Evolutionary conservation across 768 basidiomycete species (phyloP).

Genomic region (Leccinum olivaceopallidum): DNA sequence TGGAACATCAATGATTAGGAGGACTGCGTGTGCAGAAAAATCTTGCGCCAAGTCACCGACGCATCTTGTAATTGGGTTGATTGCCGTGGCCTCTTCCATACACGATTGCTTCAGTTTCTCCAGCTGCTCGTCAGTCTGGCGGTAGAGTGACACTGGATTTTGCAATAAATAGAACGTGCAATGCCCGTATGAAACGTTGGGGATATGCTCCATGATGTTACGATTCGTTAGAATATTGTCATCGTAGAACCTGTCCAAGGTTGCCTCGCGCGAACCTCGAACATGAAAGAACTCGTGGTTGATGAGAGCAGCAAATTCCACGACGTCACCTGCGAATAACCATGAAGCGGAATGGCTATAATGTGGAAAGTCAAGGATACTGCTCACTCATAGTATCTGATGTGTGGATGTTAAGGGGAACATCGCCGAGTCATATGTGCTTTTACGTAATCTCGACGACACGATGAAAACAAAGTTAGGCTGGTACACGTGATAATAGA

Average conservation of each 20-base stretch:
- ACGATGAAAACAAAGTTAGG: constrained; percentile 35
- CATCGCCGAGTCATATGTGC: too few relatives aligned
- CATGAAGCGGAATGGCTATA: not conserved
- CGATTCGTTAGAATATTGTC: not conserved
- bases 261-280: not conserved
- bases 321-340: not conserved
- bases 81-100: not conserved
- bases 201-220: not conserved
- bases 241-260: not conserved
- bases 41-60: not conserved
- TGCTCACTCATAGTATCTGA: not conserved
- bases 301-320: not conserved
- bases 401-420: too few relatives aligned
- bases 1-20: not conserved
- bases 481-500: constrained; percentile 3
- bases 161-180: not conserved
- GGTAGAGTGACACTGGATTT: not conserved
- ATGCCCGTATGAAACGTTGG: not conserved
- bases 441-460: constrained; percentile 41
- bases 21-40: not conserved
- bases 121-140: not conserved
- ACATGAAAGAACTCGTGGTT: not conserved
- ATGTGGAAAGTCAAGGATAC: not conserved
- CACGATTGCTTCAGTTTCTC: not conserved
- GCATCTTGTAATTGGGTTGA: not conserved